These are phyloP conservation scores for Colletotrichum chrysophilum DNA, from an alignment of 2,329 filamentous ascomycete genomes.

Conservation along the genomic window DNA sequence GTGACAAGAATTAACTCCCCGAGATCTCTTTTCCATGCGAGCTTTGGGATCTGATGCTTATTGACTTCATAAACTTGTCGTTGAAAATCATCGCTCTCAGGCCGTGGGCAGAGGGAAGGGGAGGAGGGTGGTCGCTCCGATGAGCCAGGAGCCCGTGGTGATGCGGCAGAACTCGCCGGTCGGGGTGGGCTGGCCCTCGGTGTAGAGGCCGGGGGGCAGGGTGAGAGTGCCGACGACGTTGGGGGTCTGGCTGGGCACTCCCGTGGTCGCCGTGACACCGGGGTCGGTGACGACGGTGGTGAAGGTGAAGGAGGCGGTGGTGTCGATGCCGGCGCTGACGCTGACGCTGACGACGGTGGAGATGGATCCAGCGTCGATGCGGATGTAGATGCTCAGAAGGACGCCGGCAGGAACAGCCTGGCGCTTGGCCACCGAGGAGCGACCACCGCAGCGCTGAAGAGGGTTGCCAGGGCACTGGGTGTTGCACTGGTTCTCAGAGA, in stretches of 20 bases:
- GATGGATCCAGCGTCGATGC: not conserved
- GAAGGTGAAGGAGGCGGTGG: not conserved
- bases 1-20: not conserved
- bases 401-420: not conserved
- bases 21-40: not conserved
- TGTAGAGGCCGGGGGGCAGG: conserved; percentile 13
- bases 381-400: conserved; percentile 5
- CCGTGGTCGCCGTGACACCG: not conserved
- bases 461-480: conserved; percentile 32
- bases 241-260: not conserved
- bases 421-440: not conserved
- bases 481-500: conserved; percentile 27
- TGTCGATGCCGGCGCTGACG: not conserved
- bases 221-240: not conserved
- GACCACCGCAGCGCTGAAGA: conserved; percentile 30
- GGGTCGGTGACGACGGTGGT: not conserved
- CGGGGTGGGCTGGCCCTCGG: not conserved
- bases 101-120: not conserved
- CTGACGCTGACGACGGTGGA: not conserved
- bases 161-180: conserved; percentile 3
- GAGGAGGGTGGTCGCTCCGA: conserved; percentile 3
- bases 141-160: conserved; percentile 7
- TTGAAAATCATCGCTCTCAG: not conserved
- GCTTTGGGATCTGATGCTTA: not conserved
- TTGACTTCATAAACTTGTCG: not conserved